Base-by-base conservation (phyloP, 1,139 yeast species). In the Pichia sp. region DNA sequence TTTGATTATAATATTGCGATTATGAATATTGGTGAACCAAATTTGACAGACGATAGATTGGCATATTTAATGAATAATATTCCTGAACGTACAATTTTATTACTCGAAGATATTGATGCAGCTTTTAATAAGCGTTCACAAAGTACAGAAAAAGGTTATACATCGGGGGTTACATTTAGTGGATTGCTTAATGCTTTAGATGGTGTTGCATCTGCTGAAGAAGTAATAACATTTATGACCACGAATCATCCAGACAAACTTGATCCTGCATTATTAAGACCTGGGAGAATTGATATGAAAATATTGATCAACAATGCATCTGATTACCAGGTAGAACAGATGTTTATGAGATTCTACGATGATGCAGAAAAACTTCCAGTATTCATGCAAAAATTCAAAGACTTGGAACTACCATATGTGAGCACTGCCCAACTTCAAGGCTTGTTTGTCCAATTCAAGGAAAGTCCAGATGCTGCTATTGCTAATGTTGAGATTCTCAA, bases 201-300 rank as follows among this genome's bases (percentile, higher is more conserved):
- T 62, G 99, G 98, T 41, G 98, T 92, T n/a, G 95, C 97, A 2
- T 86, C 96, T 38, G 96, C 97, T 1, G 98, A 92, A 59, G 98
- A 92, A 60, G 84, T 96, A 41, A 74, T 92, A 35, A 92, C 97
- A 0, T 92, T 92, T 64, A 92, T 92, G 98, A 92, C 99, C 16
- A 90, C 98, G 24, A 92, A 92, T 64, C 98, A 92, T 59, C 97
- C 97, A 0, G 97, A 92, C 55, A 78, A 78, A 51, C 70, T 92
- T 37, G 99, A 92, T 59, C 89, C 87, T 4, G 94, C 94, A 0
- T 67, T 85, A 46, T 68, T 85, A 52, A 74, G 99, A 54, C 99
- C 99, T 0, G 99, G 99, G 4, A 74, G 99, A 63, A 85, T 92
- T 29, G 99, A 92, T 61, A 82, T 73, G 64, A 87, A 87, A 65